Evolutionary conservation across 2,329 filamentous ascomycete genomes (phyloP), one percentile per base, ranked within the genome.

Genomic region (Thyridium curvatum): DNA sequence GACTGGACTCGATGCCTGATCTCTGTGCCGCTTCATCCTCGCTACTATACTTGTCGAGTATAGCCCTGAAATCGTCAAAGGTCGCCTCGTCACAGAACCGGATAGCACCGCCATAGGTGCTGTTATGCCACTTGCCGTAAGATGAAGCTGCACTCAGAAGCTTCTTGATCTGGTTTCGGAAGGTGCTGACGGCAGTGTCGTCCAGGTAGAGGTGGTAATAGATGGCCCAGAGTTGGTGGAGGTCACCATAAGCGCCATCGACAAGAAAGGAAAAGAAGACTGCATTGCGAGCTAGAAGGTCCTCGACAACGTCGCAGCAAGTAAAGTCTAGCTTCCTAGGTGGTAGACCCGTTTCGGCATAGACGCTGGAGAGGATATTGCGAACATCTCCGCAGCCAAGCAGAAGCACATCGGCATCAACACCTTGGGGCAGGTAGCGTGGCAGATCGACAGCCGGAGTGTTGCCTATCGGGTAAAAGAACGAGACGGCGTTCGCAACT

Each of bases 361-460:
- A 72, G 2, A 61, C 50, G 0, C 76, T 78, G 48, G 69, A 80
- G 1, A 82, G 55, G 18, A 82, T 63, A 44, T 74, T 72, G 12
- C 74, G 66, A 32, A 71, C 56, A 55, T 82, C 77, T 10, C 74
- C 73, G 40, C 71, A 77, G 3, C 71, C 74, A 3, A 82, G 61
- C 1, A 72, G 61, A 13, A 82, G 60, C 5, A 79, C 54, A 34
- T 65, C 54, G 2, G 64, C 72, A 48, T 72, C 58, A n/a, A 66
- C 44, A 4, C 69, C 72, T 9, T 67, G 67, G 1, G 74, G 70
- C 3, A 77, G 46, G 28, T 60, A 55, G 35, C 64, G 58, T 0
- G 67, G 68, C 8, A 79, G 53, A 46, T 62, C 70, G 8, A 66
- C 58, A 5, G 77, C 72, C 4, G 74, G 69, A 0, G 69, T 76